Evolutionary conservation across 352 stramenopile genomes (phyloP), one percentile per base, ranked within the genome.

Genomic region (Hyaloperonospora brassicae): DNA sequence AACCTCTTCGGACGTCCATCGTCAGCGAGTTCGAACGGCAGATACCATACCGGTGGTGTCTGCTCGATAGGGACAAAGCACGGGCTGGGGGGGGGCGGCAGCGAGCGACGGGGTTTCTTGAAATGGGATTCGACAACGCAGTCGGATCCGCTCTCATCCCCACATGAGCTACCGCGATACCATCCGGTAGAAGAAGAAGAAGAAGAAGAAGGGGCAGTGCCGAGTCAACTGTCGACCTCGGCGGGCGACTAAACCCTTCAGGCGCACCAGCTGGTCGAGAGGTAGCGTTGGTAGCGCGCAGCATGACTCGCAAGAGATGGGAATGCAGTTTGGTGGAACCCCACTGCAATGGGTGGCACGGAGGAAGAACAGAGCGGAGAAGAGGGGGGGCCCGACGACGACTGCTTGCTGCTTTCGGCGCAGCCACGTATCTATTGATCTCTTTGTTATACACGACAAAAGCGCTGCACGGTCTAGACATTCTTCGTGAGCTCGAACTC

Each of bases 401-500:
- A n/a, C n/a, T n/a, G n/a, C n/a, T n/a, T n/a, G n/a, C n/a, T n/a
- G n/a, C n/a, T n/a, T n/a, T n/a, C n/a, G n/a, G n/a, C n/a, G n/a
- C n/a, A n/a, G n/a, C n/a, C 62, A 66, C 53, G 59, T 66, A 54
- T 62, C 27, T 31, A 31, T 3, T 8, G 27, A 66, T 49, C 24
- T n/a, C n/a, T n/a, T n/a, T 12, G 27, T 4, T 48, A 42, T 57
- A 66, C 58, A 66, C 50, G 54, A 38, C 59, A 53, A 52, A 52
- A 31, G 27, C 13, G 35, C 57, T 64, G 52, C 45, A 59, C 9
- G 31, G 23, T 39, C 60, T 21, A 68, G 13, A 72, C 49, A 25
- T 65, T 65, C 60, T 75, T 68, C 9, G 63, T 65, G 35, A 75
- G 61, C 57, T 75, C 59, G 60, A 75, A 75, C 53, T 69, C 55